Conservation (phyloP, 1,284 basidiomycete species). For the Schizophyllum amplum region DNA sequence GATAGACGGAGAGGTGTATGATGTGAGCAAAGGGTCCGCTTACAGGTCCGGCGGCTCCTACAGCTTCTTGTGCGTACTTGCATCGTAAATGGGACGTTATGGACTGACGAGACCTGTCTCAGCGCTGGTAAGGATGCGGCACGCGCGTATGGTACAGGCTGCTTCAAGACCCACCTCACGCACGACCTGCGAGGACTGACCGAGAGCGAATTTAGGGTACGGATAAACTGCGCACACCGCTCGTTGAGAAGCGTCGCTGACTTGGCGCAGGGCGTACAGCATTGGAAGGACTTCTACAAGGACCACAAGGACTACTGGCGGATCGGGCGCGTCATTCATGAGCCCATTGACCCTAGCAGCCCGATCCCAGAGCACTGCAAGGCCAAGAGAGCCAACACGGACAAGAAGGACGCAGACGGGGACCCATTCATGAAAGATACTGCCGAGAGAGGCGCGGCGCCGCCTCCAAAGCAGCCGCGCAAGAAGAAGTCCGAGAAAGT, state of each 20-base stretch:
- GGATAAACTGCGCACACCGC: constrained; percentile 15
- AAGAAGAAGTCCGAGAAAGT: constrained; percentile 11
- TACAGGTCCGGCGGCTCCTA: constrained; percentile 91
- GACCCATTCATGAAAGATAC: constrained; percentile 14
- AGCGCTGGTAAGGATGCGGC: constrained; percentile 87
- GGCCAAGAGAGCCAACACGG: constrained; percentile 34
- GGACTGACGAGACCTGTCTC: constrained; percentile 12
- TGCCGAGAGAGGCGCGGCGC: constrained; percentile 3
- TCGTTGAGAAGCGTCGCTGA: constrained; percentile 7
- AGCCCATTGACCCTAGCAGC: constrained; percentile 69
- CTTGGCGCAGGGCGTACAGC: constrained; percentile 51
- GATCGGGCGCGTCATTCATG: constrained; percentile 69
- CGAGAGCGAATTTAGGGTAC: constrained; percentile 63
- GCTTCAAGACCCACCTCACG: constrained; percentile 83
- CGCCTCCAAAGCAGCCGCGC: constrained; percentile 14
- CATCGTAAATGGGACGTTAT: neutral
- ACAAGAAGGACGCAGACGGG: constrained; percentile 15
- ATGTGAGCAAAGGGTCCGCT: constrained; percentile 76
- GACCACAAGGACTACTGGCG: constrained; percentile 72
- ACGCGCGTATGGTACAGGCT: constrained; percentile 87
- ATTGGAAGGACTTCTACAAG: constrained; percentile 87
- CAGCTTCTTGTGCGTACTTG: constrained; percentile 59
- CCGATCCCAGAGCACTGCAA: constrained; percentile 79
- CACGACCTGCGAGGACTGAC: constrained; percentile 82
- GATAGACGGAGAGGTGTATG: constrained; percentile 92